Evolutionary conservation across 2,329 filamentous ascomycete genomes (phyloP), one percentile per base, ranked within the genome.

Genomic region (Fusarium lateritium): DNA sequence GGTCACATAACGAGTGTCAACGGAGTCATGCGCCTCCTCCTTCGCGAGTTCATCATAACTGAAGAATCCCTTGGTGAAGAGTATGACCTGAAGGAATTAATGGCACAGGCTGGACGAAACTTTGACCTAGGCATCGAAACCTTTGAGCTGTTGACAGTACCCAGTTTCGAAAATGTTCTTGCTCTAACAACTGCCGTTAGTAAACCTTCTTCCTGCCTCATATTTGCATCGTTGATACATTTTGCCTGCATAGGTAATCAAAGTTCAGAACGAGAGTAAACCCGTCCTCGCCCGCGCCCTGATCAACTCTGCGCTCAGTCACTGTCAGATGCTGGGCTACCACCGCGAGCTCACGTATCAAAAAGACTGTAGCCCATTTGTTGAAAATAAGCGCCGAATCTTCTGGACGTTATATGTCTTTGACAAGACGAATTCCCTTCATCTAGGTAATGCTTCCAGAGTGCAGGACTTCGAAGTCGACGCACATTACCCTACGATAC

Each of bases 321-420:
- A 72, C 7, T 72, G 69, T 4, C 69, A 69, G 19, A 71, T 72
- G 62, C 46, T 72, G 9, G 69, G 65, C 1, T 71, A 72, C 10
- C 62, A 67, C 42, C 58, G 69, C 4, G 69, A 72, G n/a, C 28
- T 36, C 2, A 71, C 69, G 1, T 58, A 69, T 22, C 46, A 69
- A 1, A 67, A 58, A 11, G 66, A 71, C 19, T 43, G 43, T 8
- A 46, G 62, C 6, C 54, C 50, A 13, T 47, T 46, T 19, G 24
- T 49, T 4, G 61, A 67, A 1, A 43, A 55, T 3, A 72, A 67
- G 2, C 65, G 62, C 7, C 62, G 65, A 1, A 36, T 71, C 1
- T 72, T 71, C 14, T 72, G 69, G 69, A 65, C 69, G 2, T 17
- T 72, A 3, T 72, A 72, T 19, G 50, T 70, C 2, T 62, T 57